Evolutionary conservation across 306 rosid species (phyloP).

Genomic region (Vachellia collinsii): DNA sequence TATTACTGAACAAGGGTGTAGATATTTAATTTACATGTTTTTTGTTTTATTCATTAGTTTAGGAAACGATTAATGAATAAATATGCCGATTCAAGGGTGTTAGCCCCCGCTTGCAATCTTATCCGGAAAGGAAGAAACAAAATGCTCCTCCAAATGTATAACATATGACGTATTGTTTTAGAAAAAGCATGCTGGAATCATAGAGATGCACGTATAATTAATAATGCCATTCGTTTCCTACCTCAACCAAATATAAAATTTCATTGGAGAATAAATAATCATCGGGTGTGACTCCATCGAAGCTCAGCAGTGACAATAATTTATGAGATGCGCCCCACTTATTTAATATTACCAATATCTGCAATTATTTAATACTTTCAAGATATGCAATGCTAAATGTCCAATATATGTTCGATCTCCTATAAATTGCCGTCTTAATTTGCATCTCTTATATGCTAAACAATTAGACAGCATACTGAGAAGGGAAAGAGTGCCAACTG

Average conservation of each 20-base stretch:
- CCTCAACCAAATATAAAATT: slow-evolving; percentile 30
- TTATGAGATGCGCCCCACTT: slow-evolving; percentile 31
- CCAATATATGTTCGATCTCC: background rate
- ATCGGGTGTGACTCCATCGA: slow-evolving; percentile 39
- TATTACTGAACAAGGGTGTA: background rate
- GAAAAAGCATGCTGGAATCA: slow-evolving; percentile 31
- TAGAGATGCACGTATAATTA: background rate
- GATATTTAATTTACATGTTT: background rate
- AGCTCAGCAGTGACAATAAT: slow-evolving; percentile 35
- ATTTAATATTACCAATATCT: background rate
- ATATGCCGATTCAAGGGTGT: background rate
- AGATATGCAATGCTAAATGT: background rate
- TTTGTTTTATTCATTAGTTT: background rate
- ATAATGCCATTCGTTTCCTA: slow-evolving; percentile 6
- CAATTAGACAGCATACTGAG: background rate
- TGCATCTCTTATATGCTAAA: background rate
- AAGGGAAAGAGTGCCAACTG: background rate
- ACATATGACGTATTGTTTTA: slow-evolving; percentile 11
- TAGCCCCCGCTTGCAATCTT: slow-evolving; percentile 34
- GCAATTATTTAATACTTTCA: background rate
- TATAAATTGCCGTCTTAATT: background rate
- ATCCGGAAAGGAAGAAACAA: slow-evolving; percentile 10
- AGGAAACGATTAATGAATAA: background rate
- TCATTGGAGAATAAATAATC: slow-evolving; percentile 25
- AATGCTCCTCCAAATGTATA: slow-evolving; percentile 15